Evolutionary conservation across 176 grass and related monocot genomes (phyloP), one percentile per base, ranked within the genome.

Genomic region (Paspalum vaginatum): DNA sequence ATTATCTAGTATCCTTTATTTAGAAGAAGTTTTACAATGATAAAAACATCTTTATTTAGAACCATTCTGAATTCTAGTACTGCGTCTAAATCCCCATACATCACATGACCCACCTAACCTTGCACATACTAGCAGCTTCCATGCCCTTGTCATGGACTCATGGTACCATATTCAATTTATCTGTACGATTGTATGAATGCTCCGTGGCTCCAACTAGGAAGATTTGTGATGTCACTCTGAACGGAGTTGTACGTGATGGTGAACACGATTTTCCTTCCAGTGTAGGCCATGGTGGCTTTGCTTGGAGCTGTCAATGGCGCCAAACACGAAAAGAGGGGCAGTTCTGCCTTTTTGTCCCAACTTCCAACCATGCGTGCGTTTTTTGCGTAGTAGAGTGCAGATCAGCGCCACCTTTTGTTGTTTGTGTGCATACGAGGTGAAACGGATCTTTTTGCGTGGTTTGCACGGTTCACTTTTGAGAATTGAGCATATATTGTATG

Each of bases 311-410:
- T 64, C 68, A 51, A 20, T 72, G 20, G 45, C 2, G 57, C 45
- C 80, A 82, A 52, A 26, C 10, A 20, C 57, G 80, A 4, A 24
- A 41, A 24, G 7, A 12, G 9, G 38, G 62, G 48, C n/a, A n/a
- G 43, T 78, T 69, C 58, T 38, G 73, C 44, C 72, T 15, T 79
- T 79, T 68, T 24, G 25, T 68, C 18, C 26, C 8, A 37, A 24
- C 39, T 25, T 3, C 32, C 32, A 32, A 32, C 32, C 3, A 32
- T 32, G 32, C 32, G 37, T 39, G 48, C 38, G 55, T 71, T 22
- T 7, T 13, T 68, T 56, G 71, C 4, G 51, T 71, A 42, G 57
- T 22, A 32, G 54, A n/a, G 67, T 47, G 11, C 11, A 60, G 21
- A 61, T 70, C 6, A 61, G 61, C 3, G 65, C 53, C 32, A 5